Conservation (phyloP, 163 green algal genomes). For the Chlorella variabilis region DNA sequence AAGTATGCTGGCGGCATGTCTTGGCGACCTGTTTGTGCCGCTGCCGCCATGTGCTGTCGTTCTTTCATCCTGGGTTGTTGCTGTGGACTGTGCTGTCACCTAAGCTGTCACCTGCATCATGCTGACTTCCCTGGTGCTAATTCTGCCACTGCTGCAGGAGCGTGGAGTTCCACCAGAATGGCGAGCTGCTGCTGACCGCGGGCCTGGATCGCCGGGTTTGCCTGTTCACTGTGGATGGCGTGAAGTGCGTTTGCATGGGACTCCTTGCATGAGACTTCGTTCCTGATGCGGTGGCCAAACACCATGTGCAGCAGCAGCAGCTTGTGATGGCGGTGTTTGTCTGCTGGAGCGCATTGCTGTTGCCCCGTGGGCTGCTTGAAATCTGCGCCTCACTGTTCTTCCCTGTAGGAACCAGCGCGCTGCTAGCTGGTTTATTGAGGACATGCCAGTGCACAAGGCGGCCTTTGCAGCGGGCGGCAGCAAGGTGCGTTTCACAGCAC, state of each 20-base stretch:
- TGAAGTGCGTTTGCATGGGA: slow-evolving; percentile 40
- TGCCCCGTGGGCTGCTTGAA: not conserved
- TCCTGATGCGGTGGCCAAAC: too few species aligned
- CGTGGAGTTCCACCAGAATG: slow-evolving; percentile 86
- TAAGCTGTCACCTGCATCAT: too few species aligned
- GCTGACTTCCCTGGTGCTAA: too few species aligned
- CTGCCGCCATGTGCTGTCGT: too few species aligned
- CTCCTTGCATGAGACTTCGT: not conserved
- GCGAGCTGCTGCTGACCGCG: slow-evolving; percentile 90
- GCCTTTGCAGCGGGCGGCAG: slow-evolving; percentile 79
- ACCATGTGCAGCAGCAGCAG: too few species aligned
- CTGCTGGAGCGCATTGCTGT: too few species aligned
- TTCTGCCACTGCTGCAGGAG: slow-evolving; percentile 9
- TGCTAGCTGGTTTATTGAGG: slow-evolving; percentile 84
- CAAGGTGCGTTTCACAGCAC: slow-evolving; percentile 33
- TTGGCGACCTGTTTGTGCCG: too few species aligned
- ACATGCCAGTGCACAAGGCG: slow-evolving; percentile 89
- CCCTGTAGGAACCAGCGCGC: slow-evolving; percentile 75
- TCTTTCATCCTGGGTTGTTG: too few species aligned
- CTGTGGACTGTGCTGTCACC: not conserved
- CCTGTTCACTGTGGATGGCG: slow-evolving; percentile 91
- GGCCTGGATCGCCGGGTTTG: slow-evolving; percentile 88
- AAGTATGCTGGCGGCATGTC: too few species aligned
- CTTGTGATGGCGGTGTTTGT: too few species aligned
- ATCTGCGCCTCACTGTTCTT: not conserved